Evolutionary conservation across 352 stramenopile genomes (phyloP), one percentile per base, ranked within the genome.

Genomic region (Pythium catenulatum): DNA sequence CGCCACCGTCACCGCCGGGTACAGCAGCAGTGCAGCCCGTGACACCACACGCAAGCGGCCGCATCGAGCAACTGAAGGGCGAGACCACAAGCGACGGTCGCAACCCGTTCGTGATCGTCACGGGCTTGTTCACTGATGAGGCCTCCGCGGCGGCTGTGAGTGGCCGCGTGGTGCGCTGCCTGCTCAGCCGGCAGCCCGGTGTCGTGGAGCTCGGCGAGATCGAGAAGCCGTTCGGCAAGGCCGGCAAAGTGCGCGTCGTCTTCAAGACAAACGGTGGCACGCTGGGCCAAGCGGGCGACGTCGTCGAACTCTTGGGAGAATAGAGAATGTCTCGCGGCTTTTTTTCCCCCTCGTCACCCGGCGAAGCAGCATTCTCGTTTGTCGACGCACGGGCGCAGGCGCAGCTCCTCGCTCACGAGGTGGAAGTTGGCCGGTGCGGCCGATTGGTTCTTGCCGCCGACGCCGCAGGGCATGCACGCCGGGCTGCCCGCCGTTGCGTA

Each of bases 171-270:
- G 91, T 95, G 4, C 74, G 65, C 0, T 94, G 76, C 56, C 46
- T 77, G 17, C 54, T 89, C 4, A 87, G 25, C n/a, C 23, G 41
- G 13, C n/a, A 77, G 0, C 14, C 34, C 9, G 70, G 75, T 9
- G 30, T 45, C 63, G n/a, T 63, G 19, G 90, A 96, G 23, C n/a
- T 79, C 30, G 94, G 94, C 0, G 56, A 80, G 32, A 93, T 97
- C 46, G 93, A 96, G 37, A 96, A 96, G 52, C 89, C 93, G 25
- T 97, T 97, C 56, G 94, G 94, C 5, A 97, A 97, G 54, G 93
- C 92, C 37, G 94, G 94, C 15, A 97, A 97, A 77, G 92, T 97
- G 7, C 92, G 94, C 25, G 89, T 97, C 17, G 54, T 80, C 13
- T 96, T 96, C 63, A 39, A 78, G 36, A 52, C 15, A 3, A 87